Evolutionary conservation across 495 filamentous ascomycete species (phyloP).

Genomic region (Neurospora pannonica): DNA sequence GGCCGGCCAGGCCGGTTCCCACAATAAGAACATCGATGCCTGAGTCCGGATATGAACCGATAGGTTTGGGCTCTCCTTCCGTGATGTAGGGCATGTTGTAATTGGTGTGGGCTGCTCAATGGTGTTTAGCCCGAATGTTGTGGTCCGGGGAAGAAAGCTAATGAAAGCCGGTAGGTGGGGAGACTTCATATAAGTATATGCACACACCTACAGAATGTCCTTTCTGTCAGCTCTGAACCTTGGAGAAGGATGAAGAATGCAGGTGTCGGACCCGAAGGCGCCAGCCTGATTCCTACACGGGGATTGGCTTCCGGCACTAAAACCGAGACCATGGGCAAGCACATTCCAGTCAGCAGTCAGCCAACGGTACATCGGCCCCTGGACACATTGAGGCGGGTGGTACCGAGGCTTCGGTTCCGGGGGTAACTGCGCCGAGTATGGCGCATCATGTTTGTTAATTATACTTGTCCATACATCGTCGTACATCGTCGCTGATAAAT

Average conservation of each 20-base stretch:
- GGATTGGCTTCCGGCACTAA: background rate
- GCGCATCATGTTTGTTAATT: background rate
- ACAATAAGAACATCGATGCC: constrained; percentile 53
- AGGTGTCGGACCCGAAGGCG: background rate
- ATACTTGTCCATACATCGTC: background rate
- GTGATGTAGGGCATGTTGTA: constrained; percentile 21
- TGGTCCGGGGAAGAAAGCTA: background rate
- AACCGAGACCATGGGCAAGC: background rate
- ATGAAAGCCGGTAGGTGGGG: background rate
- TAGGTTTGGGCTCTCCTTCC: constrained; percentile 20
- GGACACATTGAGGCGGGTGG: background rate
- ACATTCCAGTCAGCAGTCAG: background rate
- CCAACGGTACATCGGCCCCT: background rate
- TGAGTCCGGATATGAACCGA: constrained; percentile 30
- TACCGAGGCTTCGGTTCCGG: background rate
- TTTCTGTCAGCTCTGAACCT: background rate
- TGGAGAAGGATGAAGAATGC: background rate
- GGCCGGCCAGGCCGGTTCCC: constrained; percentile 53
- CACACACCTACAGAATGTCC: background rate
- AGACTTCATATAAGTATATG: background rate
- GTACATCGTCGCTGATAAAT: background rate
- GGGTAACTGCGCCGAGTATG: background rate
- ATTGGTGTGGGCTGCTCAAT: background rate
- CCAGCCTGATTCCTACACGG: background rate
- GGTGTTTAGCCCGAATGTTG: background rate